phyloP scores from a whole-genome alignment of 106 monocot genomes.

The Acorus gramineus region DNA sequence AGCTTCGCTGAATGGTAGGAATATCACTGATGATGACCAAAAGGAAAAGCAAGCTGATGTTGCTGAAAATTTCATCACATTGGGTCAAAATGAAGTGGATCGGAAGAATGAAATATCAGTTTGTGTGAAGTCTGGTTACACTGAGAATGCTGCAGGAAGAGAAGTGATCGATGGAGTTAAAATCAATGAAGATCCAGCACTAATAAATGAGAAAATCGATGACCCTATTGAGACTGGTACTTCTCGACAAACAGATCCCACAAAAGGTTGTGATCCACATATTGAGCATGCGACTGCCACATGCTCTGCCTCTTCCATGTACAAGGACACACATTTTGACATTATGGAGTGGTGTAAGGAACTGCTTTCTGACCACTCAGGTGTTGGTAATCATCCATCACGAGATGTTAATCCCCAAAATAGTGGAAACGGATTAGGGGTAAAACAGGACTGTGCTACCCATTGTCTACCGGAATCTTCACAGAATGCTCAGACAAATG shows the following conservation, averaged over 20 bases:
- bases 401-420: slow-evolving; percentile 5
- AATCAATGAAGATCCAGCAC: too few relatives aligned
- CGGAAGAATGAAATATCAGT: too few relatives aligned
- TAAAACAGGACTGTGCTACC: slow-evolving; percentile 4
- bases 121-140: too few relatives aligned
- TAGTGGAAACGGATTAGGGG: background rate
- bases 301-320: background rate
- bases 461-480: slow-evolving; percentile 3
- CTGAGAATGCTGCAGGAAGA: too few relatives aligned
- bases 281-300: too few relatives aligned
- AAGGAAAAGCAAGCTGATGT: background rate
- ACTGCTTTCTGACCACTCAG: background rate
- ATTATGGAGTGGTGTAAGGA: background rate
- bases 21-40: background rate
- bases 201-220: too few relatives aligned
- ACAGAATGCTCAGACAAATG: slow-evolving; percentile 7
- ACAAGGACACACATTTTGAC: background rate
- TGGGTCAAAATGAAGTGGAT: too few relatives aligned
- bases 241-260: too few relatives aligned
- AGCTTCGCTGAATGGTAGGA: slow-evolving; percentile 3
- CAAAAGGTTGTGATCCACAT: too few relatives aligned
- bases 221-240: too few relatives aligned
- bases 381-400: slow-evolving; percentile 2
- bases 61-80: background rate
- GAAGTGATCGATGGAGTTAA: too few relatives aligned